phyloP scores from a whole-genome alignment of 192 early-diverging fungal species.

The Linnemannia schmuckeri region DNA sequence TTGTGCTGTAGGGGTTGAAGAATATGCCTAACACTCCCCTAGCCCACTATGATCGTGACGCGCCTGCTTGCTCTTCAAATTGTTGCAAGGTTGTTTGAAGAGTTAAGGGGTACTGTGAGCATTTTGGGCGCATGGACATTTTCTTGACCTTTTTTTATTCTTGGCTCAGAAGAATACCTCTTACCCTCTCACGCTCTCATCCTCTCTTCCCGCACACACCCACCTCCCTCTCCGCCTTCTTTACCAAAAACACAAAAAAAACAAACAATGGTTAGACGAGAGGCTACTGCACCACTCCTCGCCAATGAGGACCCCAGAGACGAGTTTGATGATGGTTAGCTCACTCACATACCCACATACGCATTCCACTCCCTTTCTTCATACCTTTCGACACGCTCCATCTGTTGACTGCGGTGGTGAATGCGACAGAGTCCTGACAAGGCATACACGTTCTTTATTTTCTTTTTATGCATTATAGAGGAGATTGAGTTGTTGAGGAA shows the following conservation, averaged over 20 bases:
- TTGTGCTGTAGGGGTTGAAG: too few relatives aligned
- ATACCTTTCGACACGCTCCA: background rate
- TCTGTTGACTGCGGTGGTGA: background rate
- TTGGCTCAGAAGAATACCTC: background rate
- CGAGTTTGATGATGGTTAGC: slow-evolving; percentile 26
- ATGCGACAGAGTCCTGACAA: background rate
- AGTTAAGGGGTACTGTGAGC: background rate
- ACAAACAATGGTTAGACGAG: slow-evolving; percentile 20
- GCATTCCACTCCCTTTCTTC: background rate
- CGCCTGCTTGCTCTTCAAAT: too few relatives aligned
- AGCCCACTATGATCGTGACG: too few relatives aligned
- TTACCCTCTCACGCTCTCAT: background rate
- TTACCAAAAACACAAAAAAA: background rate
- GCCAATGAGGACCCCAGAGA: slow-evolving; percentile 22
- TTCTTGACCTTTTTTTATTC: background rate
- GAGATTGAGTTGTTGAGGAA: slow-evolving; percentile 28
- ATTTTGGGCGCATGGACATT: background rate
- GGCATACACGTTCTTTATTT: background rate
- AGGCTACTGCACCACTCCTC: slow-evolving; percentile 37
- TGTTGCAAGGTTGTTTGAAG: background rate
- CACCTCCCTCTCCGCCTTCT: background rate
- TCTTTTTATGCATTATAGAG: background rate
- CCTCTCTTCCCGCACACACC: background rate
- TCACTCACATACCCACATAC: background rate
- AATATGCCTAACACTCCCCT: too few relatives aligned